These are phyloP conservation scores for Ophiostoma sp. DNA, from an alignment of 2,329 filamentous ascomycete genomes.

Conservation along the genomic window DNA sequence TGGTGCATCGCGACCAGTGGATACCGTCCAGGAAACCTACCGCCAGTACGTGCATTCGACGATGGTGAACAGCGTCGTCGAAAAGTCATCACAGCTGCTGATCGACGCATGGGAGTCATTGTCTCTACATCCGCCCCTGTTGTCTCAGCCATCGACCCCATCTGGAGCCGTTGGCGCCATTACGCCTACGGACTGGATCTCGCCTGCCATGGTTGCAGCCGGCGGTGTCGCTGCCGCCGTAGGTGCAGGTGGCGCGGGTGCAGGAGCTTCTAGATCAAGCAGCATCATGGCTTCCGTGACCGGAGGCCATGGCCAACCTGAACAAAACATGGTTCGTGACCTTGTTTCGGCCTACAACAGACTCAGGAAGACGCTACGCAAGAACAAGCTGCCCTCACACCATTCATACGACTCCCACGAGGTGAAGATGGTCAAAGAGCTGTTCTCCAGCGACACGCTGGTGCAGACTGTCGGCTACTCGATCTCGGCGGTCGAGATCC, in stretches of 20 bases:
- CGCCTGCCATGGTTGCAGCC: constrained; percentile 17
- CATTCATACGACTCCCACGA: constrained; percentile 29
- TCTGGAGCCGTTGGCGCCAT: neutral
- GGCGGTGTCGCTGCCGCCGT: constrained; percentile 7
- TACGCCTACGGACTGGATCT: constrained; percentile 8
- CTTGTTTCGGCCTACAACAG: constrained; percentile 57
- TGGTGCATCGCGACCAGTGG: constrained; percentile 33
- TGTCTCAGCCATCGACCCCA: neutral
- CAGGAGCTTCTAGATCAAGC: neutral
- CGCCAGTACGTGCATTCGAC: constrained; percentile 36
- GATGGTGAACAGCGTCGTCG: constrained; percentile 39
- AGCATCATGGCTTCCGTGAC: neutral
- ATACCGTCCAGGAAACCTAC: constrained; percentile 36
- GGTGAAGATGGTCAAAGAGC: constrained; percentile 36
- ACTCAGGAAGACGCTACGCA: constrained; percentile 52
- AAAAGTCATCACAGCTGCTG: constrained; percentile 34
- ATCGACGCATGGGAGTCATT: constrained; percentile 41
- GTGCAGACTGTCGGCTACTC: constrained; percentile 70
- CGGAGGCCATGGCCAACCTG: constrained; percentile 1
- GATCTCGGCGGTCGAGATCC: constrained; percentile 83
- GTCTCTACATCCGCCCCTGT: constrained; percentile 11
- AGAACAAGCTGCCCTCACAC: constrained; percentile 47
- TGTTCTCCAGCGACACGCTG: constrained; percentile 54
- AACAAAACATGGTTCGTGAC: constrained; percentile 42
- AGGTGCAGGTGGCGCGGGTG: constrained; percentile 6